A percentile compares a stretch with the other conserved stretches of the same genome.
Conservation (phyloP, 768 basidiomycete species). For the Boletus bicolor region DNA sequence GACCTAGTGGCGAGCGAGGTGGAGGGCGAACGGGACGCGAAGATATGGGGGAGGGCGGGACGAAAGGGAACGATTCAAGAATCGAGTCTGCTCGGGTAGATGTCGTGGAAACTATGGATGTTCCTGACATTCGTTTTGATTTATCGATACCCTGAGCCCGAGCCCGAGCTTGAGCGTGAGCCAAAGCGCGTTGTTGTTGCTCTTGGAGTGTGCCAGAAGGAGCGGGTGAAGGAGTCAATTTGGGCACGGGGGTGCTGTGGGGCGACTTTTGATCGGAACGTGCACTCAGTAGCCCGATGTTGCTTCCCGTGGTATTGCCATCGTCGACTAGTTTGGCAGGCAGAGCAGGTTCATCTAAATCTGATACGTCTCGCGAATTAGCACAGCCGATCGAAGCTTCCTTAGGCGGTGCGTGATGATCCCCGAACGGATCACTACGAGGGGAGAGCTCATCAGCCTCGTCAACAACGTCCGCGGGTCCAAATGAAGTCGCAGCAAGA, state of each 20-base stretch:
- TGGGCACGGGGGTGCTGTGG: constrained; percentile 60
- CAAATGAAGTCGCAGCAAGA: constrained; percentile 67
- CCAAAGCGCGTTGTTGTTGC: constrained; percentile 64
- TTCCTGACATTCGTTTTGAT: constrained; percentile 53
- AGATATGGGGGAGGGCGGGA: constrained; percentile 88
- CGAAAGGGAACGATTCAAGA: constrained; percentile 84
- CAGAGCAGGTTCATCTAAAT: constrained; percentile 38
- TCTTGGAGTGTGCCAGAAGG: constrained; percentile 47
- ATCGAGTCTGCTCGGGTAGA: constrained; percentile 81
- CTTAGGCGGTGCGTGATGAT: constrained; percentile 40
- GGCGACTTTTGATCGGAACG: constrained; percentile 41
- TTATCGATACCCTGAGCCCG: constrained; percentile 50
- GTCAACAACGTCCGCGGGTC: constrained; percentile 58
- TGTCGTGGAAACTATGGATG: constrained; percentile 63
- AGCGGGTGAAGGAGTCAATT: constrained; percentile 45
- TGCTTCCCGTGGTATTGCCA: constrained; percentile 64
- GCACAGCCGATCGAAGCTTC: constrained; percentile 16
- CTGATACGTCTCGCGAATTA: constrained; percentile 29
- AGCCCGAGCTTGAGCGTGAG: constrained; percentile 58
- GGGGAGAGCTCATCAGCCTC: constrained; percentile 38
- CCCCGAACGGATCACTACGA: constrained; percentile 59
- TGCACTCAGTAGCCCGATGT: constrained; percentile 44
- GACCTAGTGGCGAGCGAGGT: constrained; percentile 66
- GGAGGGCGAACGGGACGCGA: constrained; percentile 72
- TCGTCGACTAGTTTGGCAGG: constrained; percentile 61